phyloP scores from a whole-genome alignment of 2,329 filamentous ascomycete species.

The Neonectria magnoliae region DNA sequence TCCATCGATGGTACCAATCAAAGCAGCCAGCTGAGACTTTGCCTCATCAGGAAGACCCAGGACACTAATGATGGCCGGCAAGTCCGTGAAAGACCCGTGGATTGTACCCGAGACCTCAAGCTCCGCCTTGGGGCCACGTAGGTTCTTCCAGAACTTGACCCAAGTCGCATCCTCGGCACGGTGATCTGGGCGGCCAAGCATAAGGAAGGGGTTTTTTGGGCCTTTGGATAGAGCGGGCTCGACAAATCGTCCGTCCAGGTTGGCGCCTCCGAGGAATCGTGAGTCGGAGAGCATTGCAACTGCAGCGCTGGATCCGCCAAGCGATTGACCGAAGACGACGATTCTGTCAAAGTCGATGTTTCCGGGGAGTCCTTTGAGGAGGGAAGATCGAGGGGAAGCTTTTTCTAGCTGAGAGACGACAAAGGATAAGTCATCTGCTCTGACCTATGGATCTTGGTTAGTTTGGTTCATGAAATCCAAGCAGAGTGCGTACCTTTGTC shows the following conservation, averaged over 20 bases:
- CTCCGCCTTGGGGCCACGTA: conserved; percentile 41
- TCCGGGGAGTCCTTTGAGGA: conserved; percentile 36
- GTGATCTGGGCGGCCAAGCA: conserved; percentile 46
- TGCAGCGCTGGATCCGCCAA: conserved; percentile 52
- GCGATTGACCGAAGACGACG: conserved; percentile 52
- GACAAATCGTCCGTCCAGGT: conserved; percentile 53
- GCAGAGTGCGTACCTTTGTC: conserved; percentile 23
- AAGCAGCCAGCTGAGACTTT: not conserved
- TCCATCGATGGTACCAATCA: conserved; percentile 27
- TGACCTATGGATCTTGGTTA: conserved; percentile 38
- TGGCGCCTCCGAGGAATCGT: conserved; percentile 49
- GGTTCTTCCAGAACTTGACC: conserved; percentile 43
- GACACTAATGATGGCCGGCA: conserved; percentile 39
- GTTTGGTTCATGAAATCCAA: not conserved
- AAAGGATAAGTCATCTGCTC: conserved; percentile 50
- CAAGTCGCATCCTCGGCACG: conserved; percentile 45
- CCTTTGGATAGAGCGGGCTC: conserved; percentile 43
- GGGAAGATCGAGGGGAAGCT: conserved; percentile 20
- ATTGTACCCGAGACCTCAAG: conserved; percentile 38
- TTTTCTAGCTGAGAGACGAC: conserved; percentile 48
- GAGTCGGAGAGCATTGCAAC: conserved; percentile 44
- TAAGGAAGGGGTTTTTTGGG: conserved; percentile 44
- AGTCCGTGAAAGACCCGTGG: conserved; percentile 48
- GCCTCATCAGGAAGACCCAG: conserved; percentile 33
- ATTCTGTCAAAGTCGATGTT: conserved; percentile 42